Conservation (phyloP, 192 early-diverging fungal species). For the Coemansia sp. region DNA sequence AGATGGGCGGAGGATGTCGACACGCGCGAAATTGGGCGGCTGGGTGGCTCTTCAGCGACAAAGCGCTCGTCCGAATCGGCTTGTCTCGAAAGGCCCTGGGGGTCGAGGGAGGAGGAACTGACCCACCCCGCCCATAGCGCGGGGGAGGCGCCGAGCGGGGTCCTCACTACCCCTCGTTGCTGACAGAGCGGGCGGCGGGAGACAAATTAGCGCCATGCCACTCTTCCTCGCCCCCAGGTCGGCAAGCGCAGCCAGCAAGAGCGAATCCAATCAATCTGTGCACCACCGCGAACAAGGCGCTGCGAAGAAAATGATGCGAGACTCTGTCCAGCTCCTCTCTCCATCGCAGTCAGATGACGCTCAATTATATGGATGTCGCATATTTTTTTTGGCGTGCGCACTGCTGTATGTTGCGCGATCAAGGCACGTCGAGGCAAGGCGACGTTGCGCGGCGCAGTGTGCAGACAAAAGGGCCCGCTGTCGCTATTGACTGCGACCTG, state of each 20-base stretch:
- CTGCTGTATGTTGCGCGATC: conserved; percentile 6
- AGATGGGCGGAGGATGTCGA: background rate
- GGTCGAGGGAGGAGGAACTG: background rate
- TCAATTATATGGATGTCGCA: background rate
- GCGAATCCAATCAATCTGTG: conserved; percentile 1
- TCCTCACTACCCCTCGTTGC: background rate
- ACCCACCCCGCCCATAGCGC: conserved; percentile 2
- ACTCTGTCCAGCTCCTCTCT: conserved; percentile 1
- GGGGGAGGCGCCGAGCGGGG: conserved; percentile 8
- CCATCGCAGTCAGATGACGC: conserved; percentile 1
- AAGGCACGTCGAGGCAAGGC: conserved; percentile 3
- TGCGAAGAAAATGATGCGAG: background rate
- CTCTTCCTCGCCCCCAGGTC: background rate
- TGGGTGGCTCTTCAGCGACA: conserved; percentile 3
- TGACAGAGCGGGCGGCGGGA: conserved; percentile 3
- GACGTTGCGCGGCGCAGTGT: background rate
- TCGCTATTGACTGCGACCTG: background rate
- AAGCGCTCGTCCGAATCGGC: background rate
- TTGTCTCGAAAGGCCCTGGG: background rate
- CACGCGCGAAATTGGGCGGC: background rate
- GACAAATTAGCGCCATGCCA: conserved; percentile 3
- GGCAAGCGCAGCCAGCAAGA: background rate
- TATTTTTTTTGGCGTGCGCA: background rate
- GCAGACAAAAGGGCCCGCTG: conserved; percentile 2
- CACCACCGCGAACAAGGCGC: conserved; percentile 1